Conservation (phyloP, 164 flowering plant species). For the Dillenia turbinata region DNA sequence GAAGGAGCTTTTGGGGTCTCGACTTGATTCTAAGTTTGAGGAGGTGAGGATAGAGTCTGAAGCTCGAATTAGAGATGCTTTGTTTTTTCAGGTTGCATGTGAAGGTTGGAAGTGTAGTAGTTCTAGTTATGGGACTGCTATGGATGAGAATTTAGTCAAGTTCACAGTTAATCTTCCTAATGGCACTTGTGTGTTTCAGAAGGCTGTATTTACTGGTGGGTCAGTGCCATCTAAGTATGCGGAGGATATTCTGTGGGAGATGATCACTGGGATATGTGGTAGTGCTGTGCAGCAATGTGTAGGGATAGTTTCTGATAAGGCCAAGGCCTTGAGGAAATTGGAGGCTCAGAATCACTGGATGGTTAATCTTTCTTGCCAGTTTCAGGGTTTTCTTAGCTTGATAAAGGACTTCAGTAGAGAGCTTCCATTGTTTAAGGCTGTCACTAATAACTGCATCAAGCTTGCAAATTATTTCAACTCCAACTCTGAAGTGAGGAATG, state of each 20-base stretch:
- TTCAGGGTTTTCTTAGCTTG: slow-evolving; percentile 33
- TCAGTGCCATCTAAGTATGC: slow-evolving; percentile 30
- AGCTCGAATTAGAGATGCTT: slow-evolving; percentile 38
- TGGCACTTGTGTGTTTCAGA: slow-evolving; percentile 37
- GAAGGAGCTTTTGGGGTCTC: slow-evolving; percentile 23
- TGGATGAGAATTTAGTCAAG: slow-evolving; percentile 9
- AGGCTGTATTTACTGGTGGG: slow-evolving; percentile 31
- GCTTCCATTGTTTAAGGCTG: slow-evolving; percentile 33
- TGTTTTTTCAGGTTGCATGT: slow-evolving; percentile 42
- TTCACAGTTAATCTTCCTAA: slow-evolving; percentile 39
- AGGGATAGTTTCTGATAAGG: slow-evolving; percentile 42
- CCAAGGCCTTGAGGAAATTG: slow-evolving; percentile 41
- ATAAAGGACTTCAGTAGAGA: slow-evolving; percentile 39
- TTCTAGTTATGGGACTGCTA: no score
- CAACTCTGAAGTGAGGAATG: slow-evolving; percentile 23
- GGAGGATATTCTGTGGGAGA: slow-evolving; percentile 39
- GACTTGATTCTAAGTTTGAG: slow-evolving; percentile 32
- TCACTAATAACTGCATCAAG: slow-evolving; percentile 35
- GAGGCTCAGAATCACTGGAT: slow-evolving; percentile 41
- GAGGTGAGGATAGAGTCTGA: slow-evolving; percentile 33
- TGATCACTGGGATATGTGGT: slow-evolving; percentile 29
- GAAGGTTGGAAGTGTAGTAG: slow-evolving; percentile 30
- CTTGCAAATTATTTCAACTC: slow-evolving; percentile 34
- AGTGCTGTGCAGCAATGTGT: slow-evolving; percentile 27
- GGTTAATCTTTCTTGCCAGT: slow-evolving; percentile 39